These are phyloP conservation scores for Solanum sejunctum DNA, from an alignment of 257 asterid genomes.

Conservation along the genomic window DNA sequence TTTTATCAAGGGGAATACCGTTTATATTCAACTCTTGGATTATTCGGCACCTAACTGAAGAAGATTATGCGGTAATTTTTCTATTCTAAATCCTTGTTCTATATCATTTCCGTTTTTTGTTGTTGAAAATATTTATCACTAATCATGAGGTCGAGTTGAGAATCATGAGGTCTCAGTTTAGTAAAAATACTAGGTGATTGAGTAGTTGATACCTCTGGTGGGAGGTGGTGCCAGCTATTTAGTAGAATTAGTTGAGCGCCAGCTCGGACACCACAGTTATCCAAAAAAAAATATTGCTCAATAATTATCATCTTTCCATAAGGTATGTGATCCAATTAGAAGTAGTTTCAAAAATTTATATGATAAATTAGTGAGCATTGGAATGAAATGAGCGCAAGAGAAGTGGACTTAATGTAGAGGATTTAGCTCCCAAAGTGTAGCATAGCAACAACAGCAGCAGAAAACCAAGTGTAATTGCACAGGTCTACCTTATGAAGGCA, in stretches of 20 bases:
- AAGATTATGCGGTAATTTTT: conserved; percentile 69
- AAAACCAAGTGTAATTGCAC: neutral
- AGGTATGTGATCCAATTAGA: neutral
- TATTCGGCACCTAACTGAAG: conserved; percentile 65
- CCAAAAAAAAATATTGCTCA: neutral
- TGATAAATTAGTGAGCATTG: neutral
- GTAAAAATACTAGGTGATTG: neutral
- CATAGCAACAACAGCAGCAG: neutral
- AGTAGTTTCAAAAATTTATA: neutral
- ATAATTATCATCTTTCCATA: neutral
- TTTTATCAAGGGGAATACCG: conserved; percentile 86
- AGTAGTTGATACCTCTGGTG: neutral
- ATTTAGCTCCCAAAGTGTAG: neutral
- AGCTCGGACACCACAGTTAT: neutral
- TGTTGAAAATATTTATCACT: neutral
- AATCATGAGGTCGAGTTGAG: neutral
- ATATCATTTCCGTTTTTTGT: neutral
- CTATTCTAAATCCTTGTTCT: neutral
- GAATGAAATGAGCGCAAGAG: neutral
- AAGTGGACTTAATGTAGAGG: neutral
- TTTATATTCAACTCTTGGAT: conserved; percentile 92
- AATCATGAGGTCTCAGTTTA: neutral
- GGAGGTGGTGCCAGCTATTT: neutral
- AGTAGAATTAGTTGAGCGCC: neutral
- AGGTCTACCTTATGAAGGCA: neutral